phyloP scores from a whole-genome alignment of 2,329 filamentous ascomycete genomes.

The Orbilia ellipsospora region DNA sequence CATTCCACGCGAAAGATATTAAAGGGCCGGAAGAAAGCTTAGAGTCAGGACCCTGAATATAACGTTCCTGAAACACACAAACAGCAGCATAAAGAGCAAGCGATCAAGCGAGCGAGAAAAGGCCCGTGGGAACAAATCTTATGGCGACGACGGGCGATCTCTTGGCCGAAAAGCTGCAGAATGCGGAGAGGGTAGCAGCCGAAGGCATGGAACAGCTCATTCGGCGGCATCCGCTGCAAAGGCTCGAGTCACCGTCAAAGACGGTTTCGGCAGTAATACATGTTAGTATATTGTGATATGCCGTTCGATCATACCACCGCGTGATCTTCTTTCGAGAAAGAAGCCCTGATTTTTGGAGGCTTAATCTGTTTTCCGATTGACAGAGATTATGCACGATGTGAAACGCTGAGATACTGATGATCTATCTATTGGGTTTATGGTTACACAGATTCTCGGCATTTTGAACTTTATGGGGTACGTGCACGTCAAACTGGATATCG shows the following conservation, averaged over 20 bases:
- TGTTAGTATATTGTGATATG: slow-evolving; percentile 59
- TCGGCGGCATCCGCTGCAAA: slow-evolving; percentile 71
- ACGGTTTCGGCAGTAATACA: slow-evolving; percentile 74
- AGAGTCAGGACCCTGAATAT: slow-evolving; percentile 11
- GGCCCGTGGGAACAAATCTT: slow-evolving; percentile 10
- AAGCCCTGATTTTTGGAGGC: no score
- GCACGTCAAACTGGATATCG: slow-evolving; percentile 14
- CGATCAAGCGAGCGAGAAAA: slow-evolving; percentile 15
- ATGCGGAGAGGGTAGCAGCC: slow-evolving; percentile 18
- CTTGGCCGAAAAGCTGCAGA: slow-evolving; percentile 16
- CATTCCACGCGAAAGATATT: slow-evolving; percentile 33
- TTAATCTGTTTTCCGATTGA: neutral
- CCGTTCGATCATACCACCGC: neutral
- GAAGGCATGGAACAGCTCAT: slow-evolving; percentile 30
- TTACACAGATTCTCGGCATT: slow-evolving; percentile 50
- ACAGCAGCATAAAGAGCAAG: neutral
- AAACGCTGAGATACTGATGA: slow-evolving; percentile 16
- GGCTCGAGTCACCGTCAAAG: slow-evolving; percentile 73
- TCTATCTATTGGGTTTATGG: slow-evolving; percentile 19
- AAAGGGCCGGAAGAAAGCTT: neutral
- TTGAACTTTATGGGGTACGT: slow-evolving; percentile 51
- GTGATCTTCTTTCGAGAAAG: slow-evolving; percentile 16
- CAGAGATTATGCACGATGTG: neutral
- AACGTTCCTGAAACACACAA: slow-evolving; percentile 33
- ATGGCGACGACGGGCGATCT: slow-evolving; percentile 26